Percentiles rank a stretch among this genome's conserved stretches.
phyloP scores from a whole-genome alignment of 164 flowering plant genomes.

The Tetracentron sinense region DNA sequence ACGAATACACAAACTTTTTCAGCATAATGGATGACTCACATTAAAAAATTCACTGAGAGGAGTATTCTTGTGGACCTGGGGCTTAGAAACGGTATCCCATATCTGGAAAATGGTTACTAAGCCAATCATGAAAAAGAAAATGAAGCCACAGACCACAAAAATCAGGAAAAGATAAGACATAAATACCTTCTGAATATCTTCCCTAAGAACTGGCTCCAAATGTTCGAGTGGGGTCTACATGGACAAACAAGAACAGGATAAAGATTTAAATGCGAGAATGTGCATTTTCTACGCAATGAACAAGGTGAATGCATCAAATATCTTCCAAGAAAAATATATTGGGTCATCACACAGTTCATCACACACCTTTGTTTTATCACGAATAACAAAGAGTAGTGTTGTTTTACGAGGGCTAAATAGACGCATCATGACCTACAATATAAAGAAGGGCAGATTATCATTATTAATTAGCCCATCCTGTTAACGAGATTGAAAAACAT shows the following conservation, averaged over 20 bases:
- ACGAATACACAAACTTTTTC: neutral
- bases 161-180: neutral
- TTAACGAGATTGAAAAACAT: neutral
- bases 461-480: neutral
- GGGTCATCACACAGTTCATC: no score
- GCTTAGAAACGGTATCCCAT: slow-evolving; percentile 61
- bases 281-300: no score
- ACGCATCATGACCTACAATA: slow-evolving; percentile 56
- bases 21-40: slow-evolving; percentile 25
- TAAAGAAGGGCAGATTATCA: no score
- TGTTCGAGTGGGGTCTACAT: slow-evolving; percentile 52
- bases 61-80: slow-evolving; percentile 46
- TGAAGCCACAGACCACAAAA: neutral
- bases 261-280: slow-evolving; percentile 1
- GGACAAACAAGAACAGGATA: slow-evolving; percentile 8
- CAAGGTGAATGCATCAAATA: neutral
- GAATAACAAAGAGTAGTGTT: slow-evolving; percentile 58
- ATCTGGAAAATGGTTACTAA: slow-evolving; percentile 33
- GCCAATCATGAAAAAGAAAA: neutral
- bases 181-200: slow-evolving; percentile 63
- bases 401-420: slow-evolving; percentile 65
- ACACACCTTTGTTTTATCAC: slow-evolving; percentile 62
- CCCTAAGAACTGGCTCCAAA: slow-evolving; percentile 53
- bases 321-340: neutral
- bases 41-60: slow-evolving; percentile 60